phyloP scores from a whole-genome alignment of 2,329 filamentous ascomycete genomes.

The Sphaerulina vaccinii region DNA sequence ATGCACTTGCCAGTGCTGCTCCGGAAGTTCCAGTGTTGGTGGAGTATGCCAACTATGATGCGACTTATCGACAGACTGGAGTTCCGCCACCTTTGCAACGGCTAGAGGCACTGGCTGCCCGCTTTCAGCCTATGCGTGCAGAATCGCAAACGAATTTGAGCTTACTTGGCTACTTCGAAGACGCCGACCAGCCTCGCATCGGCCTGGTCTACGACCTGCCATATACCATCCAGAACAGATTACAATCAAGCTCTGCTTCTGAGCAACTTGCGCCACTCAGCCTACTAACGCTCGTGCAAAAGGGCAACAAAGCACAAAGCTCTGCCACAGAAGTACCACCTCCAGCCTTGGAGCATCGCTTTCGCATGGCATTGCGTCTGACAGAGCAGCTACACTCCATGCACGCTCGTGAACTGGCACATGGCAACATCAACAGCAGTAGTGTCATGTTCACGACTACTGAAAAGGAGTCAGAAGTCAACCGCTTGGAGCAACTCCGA shows the following conservation, averaged over 20 bases:
- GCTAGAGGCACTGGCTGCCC: slow-evolving; percentile 42
- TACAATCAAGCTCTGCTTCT: slow-evolving; percentile 42
- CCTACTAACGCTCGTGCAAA: slow-evolving; percentile 49
- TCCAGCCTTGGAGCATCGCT: slow-evolving; percentile 72
- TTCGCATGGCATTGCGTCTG: slow-evolving; percentile 70
- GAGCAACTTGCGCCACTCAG: slow-evolving; percentile 41
- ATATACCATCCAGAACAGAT: slow-evolving; percentile 45
- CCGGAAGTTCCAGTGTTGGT: slow-evolving; percentile 59
- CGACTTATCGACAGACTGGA: slow-evolving; percentile 48
- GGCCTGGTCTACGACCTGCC: slow-evolving; percentile 76
- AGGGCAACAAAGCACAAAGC: slow-evolving; percentile 45
- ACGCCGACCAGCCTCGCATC: slow-evolving; percentile 65
- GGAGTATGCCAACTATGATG: slow-evolving; percentile 62
- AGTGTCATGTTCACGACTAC: slow-evolving; percentile 66
- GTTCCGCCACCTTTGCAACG: slow-evolving; percentile 48
- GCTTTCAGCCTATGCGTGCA: slow-evolving; percentile 35
- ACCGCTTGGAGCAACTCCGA: slow-evolving; percentile 55
- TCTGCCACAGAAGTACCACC: slow-evolving; percentile 45
- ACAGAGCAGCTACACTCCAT: slow-evolving; percentile 71
- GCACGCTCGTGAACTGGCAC: slow-evolving; percentile 66
- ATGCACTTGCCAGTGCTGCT: slow-evolving; percentile 38
- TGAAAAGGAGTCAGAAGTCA: slow-evolving; percentile 48
- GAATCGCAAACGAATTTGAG: slow-evolving; percentile 49
- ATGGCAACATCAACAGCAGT: slow-evolving; percentile 67
- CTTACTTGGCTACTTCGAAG: slow-evolving; percentile 70